Conservation (phyloP, 768 basidiomycete genomes). For the Austroboletus eburneus region DNA sequence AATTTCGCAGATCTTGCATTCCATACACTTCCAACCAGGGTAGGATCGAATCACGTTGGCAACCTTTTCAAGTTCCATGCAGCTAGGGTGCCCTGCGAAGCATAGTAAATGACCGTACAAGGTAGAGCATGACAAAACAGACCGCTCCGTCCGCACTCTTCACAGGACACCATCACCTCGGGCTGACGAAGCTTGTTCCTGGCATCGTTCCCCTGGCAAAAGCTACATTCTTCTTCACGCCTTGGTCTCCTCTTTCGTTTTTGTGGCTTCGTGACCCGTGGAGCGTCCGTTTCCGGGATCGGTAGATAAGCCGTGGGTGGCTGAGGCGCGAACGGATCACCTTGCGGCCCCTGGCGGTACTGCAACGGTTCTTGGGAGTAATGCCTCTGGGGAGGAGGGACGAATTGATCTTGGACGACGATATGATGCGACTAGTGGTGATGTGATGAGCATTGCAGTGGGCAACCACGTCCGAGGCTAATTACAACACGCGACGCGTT, state of each 20-base stretch:
- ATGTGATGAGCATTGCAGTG: slow-evolving; percentile 19
- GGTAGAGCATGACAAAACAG: slow-evolving; percentile 19
- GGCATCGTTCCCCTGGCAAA: slow-evolving; percentile 65
- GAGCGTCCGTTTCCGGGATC: slow-evolving; percentile 41
- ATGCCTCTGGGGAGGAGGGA: slow-evolving; percentile 9
- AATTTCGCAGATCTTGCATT: slow-evolving; percentile 90
- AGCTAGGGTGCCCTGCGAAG: slow-evolving; percentile 75
- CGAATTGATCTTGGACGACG: slow-evolving; percentile 30
- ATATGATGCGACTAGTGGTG: slow-evolving; percentile 22
- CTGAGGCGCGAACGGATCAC: slow-evolving; percentile 78
- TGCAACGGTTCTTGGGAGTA: slow-evolving; percentile 39
- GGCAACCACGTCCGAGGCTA: slow-evolving; percentile 23
- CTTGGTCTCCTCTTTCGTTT: slow-evolving; percentile 44
- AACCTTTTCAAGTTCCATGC: slow-evolving; percentile 62
- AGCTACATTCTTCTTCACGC: slow-evolving; percentile 69
- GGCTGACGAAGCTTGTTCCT: slow-evolving; percentile 52
- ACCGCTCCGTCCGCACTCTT: slow-evolving; percentile 83
- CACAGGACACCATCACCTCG: slow-evolving; percentile 76
- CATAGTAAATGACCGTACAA: background rate
- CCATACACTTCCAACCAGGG: slow-evolving; percentile 83
- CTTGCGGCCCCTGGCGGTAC: slow-evolving; percentile 73
- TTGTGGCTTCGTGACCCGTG: slow-evolving; percentile 39
- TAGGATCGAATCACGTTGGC: slow-evolving; percentile 64
- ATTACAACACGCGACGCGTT: slow-evolving; percentile 72
- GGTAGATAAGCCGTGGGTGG: slow-evolving; percentile 49